These are phyloP conservation scores for Artomyces pyxidatus DNA, from an alignment of 768 basidiomycete species.

Conservation along the genomic window DNA sequence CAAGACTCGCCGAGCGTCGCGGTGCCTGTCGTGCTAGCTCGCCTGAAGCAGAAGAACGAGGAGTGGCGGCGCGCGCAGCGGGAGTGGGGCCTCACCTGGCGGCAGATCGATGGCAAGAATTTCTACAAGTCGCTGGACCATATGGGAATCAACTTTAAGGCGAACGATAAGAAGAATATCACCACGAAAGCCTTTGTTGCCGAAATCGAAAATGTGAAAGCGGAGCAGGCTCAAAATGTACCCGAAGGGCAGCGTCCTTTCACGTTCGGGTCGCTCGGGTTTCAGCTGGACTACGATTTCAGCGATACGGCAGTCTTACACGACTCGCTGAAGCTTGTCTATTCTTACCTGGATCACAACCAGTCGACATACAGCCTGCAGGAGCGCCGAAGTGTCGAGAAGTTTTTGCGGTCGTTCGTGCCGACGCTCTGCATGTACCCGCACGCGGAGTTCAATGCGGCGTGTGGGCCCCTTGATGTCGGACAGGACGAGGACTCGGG, in stretches of 20 bases:
- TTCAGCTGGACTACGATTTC: slow-evolving; percentile 77
- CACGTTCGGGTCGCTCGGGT: slow-evolving; percentile 40
- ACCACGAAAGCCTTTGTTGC: slow-evolving; percentile 76
- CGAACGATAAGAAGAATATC: slow-evolving; percentile 90
- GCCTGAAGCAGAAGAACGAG: slow-evolving; percentile 90
- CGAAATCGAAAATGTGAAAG: slow-evolving; percentile 69
- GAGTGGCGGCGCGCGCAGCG: slow-evolving; percentile 94
- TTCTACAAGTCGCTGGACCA: slow-evolving; percentile 98
- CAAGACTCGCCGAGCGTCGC: slow-evolving; percentile 89
- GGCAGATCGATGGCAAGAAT: slow-evolving; percentile 94
- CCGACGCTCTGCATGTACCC: slow-evolving; percentile 72
- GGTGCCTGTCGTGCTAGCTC: slow-evolving; percentile 82
- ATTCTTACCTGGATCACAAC: slow-evolving; percentile 85
- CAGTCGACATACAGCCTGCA: slow-evolving; percentile 61
- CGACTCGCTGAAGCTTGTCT: slow-evolving; percentile 85
- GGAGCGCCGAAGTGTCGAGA: slow-evolving; percentile 80
- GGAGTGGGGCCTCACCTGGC: slow-evolving; percentile 96
- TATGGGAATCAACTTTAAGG: slow-evolving; percentile 91
- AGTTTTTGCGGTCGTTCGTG: slow-evolving; percentile 77
- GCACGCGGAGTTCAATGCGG: slow-evolving; percentile 57
- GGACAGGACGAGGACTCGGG: slow-evolving; percentile 27
- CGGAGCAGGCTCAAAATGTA: slow-evolving; percentile 25
- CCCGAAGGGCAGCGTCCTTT: slow-evolving; percentile 23
- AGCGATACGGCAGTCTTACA: slow-evolving; percentile 73
- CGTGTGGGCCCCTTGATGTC: slow-evolving; percentile 48